Evolutionary conservation across 2,329 filamentous ascomycete species (phyloP), one percentile per base, ranked within the genome.

Genomic region (Trichoderma simmonsii): DNA sequence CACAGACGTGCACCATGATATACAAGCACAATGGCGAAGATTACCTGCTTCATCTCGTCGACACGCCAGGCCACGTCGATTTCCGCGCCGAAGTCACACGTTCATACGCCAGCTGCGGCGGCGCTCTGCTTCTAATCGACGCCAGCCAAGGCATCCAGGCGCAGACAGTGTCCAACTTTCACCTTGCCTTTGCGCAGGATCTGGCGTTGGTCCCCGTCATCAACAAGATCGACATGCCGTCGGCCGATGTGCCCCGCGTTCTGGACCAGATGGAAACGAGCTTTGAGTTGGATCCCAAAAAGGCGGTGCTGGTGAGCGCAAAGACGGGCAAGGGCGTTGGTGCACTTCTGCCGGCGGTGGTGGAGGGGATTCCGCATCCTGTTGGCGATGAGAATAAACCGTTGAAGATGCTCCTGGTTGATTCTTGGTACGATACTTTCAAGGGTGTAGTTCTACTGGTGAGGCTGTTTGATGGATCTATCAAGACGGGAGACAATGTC

Each of bases 351-450:
- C 95, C 96, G 0, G 90, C 90, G 14, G 94, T 98, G 11, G 90
- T 99, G 51, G 92, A 97, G 75, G 86, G 91, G 73, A 92, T 99
- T 4, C 95, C 96, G 24, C 88, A 90, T 54, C 96, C 96, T 0
- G 82, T 88, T 0, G 96, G 96, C 5, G 90, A 96, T 76, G 83
- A 86, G 68, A 86, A 82, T 18, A 92, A 91, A 77, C 93, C 94
- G 1, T 82, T 98, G 71, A 91, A 93, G 72, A 88, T 98, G 82
- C 85, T 99, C 62, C 89, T 99, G 15, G 94, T 99, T 32, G 96
- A 99, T 82, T 98, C 95, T 26, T 99, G 96, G 96, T 99, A 99
- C 80, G 95, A 97, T 79, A 95, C 92, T 73, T 99, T 98, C 82
- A 92, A 94, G 75, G 96, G 96, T 14, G 96, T 99, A 43, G 92